Base-by-base conservation (phyloP, 345 rosid genomes). In the Rhodamnia argentea region DNA sequence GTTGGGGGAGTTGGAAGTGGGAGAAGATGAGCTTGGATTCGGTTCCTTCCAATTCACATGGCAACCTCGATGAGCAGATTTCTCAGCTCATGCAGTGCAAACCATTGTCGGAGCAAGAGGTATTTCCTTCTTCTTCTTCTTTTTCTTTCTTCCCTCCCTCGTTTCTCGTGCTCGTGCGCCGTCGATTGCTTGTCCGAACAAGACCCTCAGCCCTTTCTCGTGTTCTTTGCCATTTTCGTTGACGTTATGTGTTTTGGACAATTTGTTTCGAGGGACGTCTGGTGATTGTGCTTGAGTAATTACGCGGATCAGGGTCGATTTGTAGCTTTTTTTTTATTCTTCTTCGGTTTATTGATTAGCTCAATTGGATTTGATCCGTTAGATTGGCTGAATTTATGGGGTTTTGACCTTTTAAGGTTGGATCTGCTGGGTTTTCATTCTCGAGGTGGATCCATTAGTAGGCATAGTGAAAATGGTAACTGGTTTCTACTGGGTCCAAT, bases 81-180 rank as follows among this genome's bases (percentile, higher is more conserved):
- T 90, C 94, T 58, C 96, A 95, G 92, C 98, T 95, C 85, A 95
- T 92, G 95, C 98, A 95, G 93, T 95, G 98, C 92, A 95, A 94
- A 89, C 98, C 98, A 9, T 93, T 95, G 81, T 95, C 98, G 14
- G 98, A 95, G 89, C 95, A 90, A 82, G 94, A 95, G 98, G 98
- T 95, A 82, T 52, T 82, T 32, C 29, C 9, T 44, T 23, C 58
- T 26, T 14, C 24, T 13, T 5, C 40, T 37, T 37, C 51, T 83
- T 37, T 12, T 51, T 44, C 47, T n/a, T 76, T 10, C 51, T 18
- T 10, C 84, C 84, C 44, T 10, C 47, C 84, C 56, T 50, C 56
- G 5, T 83, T 83, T 27, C 50, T 14, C 59, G 84, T 53, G 56
- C 26, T 54, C n/a, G 53, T 7, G 32, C 23, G 54, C 40, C 59